Base-by-base conservation (phyloP, 2,329 filamentous ascomycete genomes). In the Cladophialophora bantiana region DNA sequence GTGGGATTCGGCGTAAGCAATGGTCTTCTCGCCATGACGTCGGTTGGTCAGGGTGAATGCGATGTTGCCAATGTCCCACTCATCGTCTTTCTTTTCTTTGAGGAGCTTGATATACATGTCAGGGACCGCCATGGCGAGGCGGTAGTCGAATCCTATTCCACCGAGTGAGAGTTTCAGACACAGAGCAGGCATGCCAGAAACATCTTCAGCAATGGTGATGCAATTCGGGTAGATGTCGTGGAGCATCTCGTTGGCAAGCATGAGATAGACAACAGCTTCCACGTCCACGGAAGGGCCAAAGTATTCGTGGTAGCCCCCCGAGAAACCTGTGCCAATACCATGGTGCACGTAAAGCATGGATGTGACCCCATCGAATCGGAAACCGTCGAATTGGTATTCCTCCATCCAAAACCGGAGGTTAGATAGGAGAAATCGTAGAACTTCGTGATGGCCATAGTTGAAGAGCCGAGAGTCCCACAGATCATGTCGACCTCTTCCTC, bases 321-420 rank as follows among this genome's bases (percentile, higher is more conserved):
- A 97, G 78, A 99, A 99, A 18, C 95, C 95, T 89, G 94, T 96
- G 83, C 95, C 95, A 79, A 99, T 97, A 55, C 95, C 95, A 77
- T 99, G 95, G 77, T 99, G 95, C 15, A 84, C 82, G 79, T 99
- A 99, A 65, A 99, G 89, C 93, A 99, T 99, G 81, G 94, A 97
- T 1, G 95, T 99, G 60, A 99, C 95, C 71, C 95, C 95, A 73
- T 99, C 95, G 74, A 99, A 99, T 50, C 95, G 88, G 85, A 98
- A 99, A 31, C 95, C 95, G 76, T 99, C 95, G 76, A 99, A 98
- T 48, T 88, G 83, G 75, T 97, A 99, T 80, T 97, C 94, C 64
- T 98, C 94, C 94, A 99, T 98, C 94, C 95, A 99, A 83, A 97
- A 99, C 31, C 94, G 88, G 65, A 99, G 81, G 77, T 99, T 99